Evolutionary conservation across 345 rosid species (phyloP), one percentile per base, ranked within the genome.

Genomic region (Citrus unshiu): DNA sequence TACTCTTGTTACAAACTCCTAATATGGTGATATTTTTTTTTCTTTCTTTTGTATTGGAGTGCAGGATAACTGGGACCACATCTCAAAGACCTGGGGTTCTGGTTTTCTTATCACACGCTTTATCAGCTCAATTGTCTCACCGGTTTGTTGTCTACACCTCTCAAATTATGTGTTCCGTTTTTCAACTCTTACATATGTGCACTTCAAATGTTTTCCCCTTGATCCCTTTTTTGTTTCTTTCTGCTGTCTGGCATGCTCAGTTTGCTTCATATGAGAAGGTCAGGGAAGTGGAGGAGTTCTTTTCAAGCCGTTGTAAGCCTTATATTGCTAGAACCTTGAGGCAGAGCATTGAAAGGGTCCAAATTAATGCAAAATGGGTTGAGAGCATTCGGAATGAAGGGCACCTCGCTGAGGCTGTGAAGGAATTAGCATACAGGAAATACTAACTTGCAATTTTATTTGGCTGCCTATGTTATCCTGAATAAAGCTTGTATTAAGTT

Each of bases 211-310:
- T 67, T 32, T 49, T n/a, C 12, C 24, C 10, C 65, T 4, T 46
- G 2, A 32, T 9, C 32, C 9, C 1, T n/a, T 27, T 57, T 69
- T 18, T 49, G 10, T 39, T 24, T 25, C 62, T 32, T 72, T 39
- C 4, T 74, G 35, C 37, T 61, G 54, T 39, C 49, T 6, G 14
- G 32, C 61, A 21, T 51, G 24, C 69, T 27, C 91, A 96, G 99
- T 93, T 96, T 85, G 93, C 95, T 64, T 96, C 99, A 34, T 69
- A 84, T 78, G 97, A 96, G 85, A 93, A 86, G 84, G 93, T 88
- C 9, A 81, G 81, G 81, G 98, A 96, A 86, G 87, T 90, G 46
- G 97, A 90, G 83, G 95, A 96, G 84, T 94, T 86, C 91, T 96
- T 91, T 81, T 87, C 91, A 59, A 86, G 80, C 74, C 88, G 95